These are phyloP conservation scores for Filosporella fistucella DNA, from an alignment of 495 filamentous ascomycete species.

Conservation along the genomic window DNA sequence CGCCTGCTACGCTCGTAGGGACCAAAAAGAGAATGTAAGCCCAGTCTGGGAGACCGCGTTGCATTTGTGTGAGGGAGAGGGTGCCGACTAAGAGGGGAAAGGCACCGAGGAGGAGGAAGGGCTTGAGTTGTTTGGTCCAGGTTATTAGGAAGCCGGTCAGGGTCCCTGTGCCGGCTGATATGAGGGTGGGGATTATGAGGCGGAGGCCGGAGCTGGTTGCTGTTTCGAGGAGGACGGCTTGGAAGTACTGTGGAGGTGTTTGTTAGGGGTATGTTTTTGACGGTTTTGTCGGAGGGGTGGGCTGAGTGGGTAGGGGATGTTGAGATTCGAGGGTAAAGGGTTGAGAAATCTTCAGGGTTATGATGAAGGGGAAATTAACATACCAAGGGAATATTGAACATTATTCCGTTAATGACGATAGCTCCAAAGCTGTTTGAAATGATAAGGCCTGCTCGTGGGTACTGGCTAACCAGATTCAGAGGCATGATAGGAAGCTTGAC, in stretches of 20 bases:
- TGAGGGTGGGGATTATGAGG: slow-evolving; percentile 56
- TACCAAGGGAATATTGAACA: too few species aligned
- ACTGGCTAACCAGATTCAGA: slow-evolving; percentile 20
- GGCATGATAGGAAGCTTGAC: slow-evolving; percentile 62
- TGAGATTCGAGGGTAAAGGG: too few species aligned
- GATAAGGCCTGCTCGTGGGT: slow-evolving; percentile 61
- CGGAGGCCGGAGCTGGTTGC: slow-evolving; percentile 69
- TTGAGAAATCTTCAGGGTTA: too few species aligned
- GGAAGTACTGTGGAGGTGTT: too few species aligned
- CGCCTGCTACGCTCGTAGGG: slow-evolving; percentile 57
- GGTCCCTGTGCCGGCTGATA: slow-evolving; percentile 54
- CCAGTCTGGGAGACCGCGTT: slow-evolving; percentile 47
- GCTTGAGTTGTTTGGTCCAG: slow-evolving; percentile 57
- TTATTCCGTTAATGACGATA: slow-evolving; percentile 59
- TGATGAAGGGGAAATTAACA: too few species aligned
- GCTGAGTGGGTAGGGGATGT: too few species aligned
- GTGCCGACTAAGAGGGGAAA: slow-evolving; percentile 51
- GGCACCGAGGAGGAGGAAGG: slow-evolving; percentile 54
- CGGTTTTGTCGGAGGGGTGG: too few species aligned
- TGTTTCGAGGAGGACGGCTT: slow-evolving; percentile 68
- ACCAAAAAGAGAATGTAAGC: slow-evolving; percentile 60
- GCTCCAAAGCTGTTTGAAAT: slow-evolving; percentile 63
- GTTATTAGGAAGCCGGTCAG: slow-evolving; percentile 68
- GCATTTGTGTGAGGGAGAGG: slow-evolving; percentile 39
- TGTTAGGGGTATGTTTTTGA: too few species aligned